Conservation (phyloP, 805 yeast genomes). For the Lipomyces chichibuensis region DNA sequence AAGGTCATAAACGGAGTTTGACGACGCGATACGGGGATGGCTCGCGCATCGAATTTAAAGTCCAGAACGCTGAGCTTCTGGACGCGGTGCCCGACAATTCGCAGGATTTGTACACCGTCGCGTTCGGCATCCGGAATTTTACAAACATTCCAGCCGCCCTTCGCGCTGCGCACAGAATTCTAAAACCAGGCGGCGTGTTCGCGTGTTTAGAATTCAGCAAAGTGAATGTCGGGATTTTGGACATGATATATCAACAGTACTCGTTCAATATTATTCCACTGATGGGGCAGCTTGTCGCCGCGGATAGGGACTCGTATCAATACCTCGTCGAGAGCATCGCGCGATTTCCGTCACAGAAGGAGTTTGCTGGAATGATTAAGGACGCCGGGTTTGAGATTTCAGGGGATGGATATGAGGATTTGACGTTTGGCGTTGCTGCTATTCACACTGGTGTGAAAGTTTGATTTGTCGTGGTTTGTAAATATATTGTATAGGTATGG, state of each 20-base stretch:
- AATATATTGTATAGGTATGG: background rate
- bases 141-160: constrained; percentile 93
- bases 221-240: constrained; percentile 71
- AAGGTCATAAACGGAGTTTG: constrained; percentile 79
- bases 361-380: constrained; percentile 86
- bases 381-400: constrained; percentile 94
- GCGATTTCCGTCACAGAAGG: constrained; percentile 89
- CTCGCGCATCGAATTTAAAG: constrained; percentile 71
- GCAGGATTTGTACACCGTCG: constrained; percentile 93
- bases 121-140: constrained; percentile 96
- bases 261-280: constrained; percentile 85
- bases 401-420: constrained; percentile 87
- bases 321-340: constrained; percentile 93
- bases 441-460: constrained; percentile 89
- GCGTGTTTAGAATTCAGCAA: constrained; percentile 95
- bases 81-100: constrained; percentile 83
- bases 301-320: constrained; percentile 94
- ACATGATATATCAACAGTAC: constrained; percentile 80
- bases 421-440: constrained; percentile 94
- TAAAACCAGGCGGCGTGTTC: constrained; percentile 96
- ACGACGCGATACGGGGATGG: constrained; percentile 61
- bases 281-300: constrained; percentile 94
- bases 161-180: constrained; percentile 91
- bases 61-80: constrained; percentile 89
- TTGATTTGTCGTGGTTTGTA: background rate